Percentiles rank a stretch among this genome's conserved stretches.
Conservation (phyloP, 192 early-diverging fungal genomes). For the Allomyces javanicus region DNA sequence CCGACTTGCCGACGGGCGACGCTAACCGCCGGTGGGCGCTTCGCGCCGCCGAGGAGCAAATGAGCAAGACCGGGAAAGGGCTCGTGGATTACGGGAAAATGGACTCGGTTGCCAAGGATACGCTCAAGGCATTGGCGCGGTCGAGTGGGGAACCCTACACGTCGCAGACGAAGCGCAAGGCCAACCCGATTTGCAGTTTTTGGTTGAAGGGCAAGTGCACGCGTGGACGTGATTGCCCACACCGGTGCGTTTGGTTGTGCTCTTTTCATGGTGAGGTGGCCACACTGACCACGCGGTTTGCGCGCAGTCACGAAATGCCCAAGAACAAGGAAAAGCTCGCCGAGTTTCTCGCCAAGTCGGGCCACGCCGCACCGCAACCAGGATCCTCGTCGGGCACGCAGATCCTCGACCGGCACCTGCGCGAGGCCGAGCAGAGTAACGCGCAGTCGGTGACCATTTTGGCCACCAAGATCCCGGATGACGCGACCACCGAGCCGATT, state of each 20-base stretch:
- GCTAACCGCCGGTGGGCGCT: neutral
- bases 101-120: constrained; percentile 51
- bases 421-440: neutral
- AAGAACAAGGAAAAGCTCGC: constrained; percentile 53
- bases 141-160: neutral
- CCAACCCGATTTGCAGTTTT: constrained; percentile 85
- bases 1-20: neutral
- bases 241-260: constrained; percentile 20
- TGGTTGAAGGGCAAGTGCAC: constrained; percentile 89
- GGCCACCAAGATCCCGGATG: neutral
- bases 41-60: neutral
- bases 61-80: constrained; percentile 16
- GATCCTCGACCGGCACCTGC: neutral
- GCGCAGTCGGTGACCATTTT: neutral
- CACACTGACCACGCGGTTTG: neutral
- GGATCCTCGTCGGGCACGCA: neutral
- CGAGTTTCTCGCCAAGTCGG: constrained; percentile 12
- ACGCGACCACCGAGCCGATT: neutral
- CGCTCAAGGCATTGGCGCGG: constrained; percentile 55
- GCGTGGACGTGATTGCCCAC: constrained; percentile 86
- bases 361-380: neutral
- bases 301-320: constrained; percentile 67
- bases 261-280: neutral
- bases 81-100: constrained; percentile 48
- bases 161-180: constrained; percentile 67